Conservation (phyloP, 2,329 filamentous ascomycete genomes). For the Fusarium sp. region DNA sequence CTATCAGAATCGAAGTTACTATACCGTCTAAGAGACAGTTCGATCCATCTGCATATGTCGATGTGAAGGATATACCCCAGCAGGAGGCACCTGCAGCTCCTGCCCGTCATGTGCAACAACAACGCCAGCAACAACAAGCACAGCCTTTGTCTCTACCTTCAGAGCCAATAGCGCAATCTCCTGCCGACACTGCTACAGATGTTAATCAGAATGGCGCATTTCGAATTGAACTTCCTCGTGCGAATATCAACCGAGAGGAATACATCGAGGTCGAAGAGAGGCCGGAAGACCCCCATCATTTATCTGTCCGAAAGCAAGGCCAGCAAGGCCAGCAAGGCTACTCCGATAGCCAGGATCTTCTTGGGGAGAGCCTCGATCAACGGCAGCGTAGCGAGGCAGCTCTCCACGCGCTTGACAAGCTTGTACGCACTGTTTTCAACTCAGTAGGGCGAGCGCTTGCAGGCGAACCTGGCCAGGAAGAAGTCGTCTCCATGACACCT, state of each 20-base stretch:
- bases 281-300: conserved; percentile 60
- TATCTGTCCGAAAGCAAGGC: conserved; percentile 69
- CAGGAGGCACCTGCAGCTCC: conserved; percentile 36
- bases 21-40: conserved; percentile 61
- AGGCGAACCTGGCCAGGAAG: conserved; percentile 67
- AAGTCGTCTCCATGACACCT: conserved; percentile 67
- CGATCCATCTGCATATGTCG: conserved; percentile 55
- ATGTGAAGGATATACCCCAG: conserved; percentile 47
- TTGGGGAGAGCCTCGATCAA: conserved; percentile 78
- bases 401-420: conserved; percentile 75
- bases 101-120: conserved; percentile 23
- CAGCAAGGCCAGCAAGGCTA: conserved; percentile 64
- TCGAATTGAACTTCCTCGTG: conserved; percentile 62
- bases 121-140: conserved; percentile 16
- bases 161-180: conserved; percentile 14
- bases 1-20: conserved; percentile 61
- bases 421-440: conserved; percentile 80
- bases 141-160: conserved; percentile 22
- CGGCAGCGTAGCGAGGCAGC: conserved; percentile 83
- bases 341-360: conserved; percentile 67
- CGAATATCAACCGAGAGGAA: conserved; percentile 65
- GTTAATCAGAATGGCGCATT: conserved; percentile 51
- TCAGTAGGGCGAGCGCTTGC: conserved; percentile 77
- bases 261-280: conserved; percentile 63
- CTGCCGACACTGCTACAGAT: conserved; percentile 13